phyloP scores from a whole-genome alignment of 163 green algal genomes.

The Prototheca wickerhamii region DNA sequence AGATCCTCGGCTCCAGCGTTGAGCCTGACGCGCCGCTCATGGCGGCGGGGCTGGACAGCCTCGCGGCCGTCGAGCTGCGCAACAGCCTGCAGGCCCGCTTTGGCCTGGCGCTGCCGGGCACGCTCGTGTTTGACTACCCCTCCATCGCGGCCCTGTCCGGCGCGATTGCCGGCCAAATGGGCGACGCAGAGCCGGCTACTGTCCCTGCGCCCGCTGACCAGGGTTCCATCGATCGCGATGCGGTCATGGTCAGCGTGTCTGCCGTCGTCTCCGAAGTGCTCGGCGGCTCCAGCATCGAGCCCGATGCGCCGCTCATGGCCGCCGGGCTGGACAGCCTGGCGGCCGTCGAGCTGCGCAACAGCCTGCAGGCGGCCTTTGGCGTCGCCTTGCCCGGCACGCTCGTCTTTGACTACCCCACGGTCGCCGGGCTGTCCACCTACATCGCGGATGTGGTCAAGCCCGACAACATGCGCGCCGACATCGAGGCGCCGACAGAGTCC shows the following conservation, averaged over 20 bases:
- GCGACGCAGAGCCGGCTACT: neutral
- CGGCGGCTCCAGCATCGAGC: conserved; percentile 16
- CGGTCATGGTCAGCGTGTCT: neutral
- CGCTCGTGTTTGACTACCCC: conserved; percentile 83
- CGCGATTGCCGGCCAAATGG: conserved; percentile 29
- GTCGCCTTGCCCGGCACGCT: conserved; percentile 46
- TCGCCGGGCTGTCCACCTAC: conserved; percentile 26
- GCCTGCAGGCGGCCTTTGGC: conserved; percentile 30
- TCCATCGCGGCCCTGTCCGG: conserved; percentile 42
- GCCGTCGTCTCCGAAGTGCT: conserved; percentile 28
- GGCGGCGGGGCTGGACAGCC: conserved; percentile 68
- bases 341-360: conserved; percentile 65
- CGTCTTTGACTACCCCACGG: conserved; percentile 70
- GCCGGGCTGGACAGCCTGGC: conserved; percentile 70
- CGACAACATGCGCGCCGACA: too few species aligned
- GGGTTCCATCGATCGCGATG: neutral
- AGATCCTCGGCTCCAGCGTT: conserved; percentile 34
- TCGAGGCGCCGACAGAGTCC: too few species aligned
- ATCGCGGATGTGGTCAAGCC: neutral
- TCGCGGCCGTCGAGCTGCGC: conserved; percentile 72
- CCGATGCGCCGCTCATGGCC: conserved; percentile 56
- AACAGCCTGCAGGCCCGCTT: conserved; percentile 57
- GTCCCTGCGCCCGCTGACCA: neutral
- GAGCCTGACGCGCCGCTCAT: conserved; percentile 57
- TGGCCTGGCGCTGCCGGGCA: conserved; percentile 52